A percentile compares a stretch with the other conserved stretches of the same genome.
Conservation (phyloP, 1,284 basidiomycete genomes). For the Pseudozyma sp. region DNA sequence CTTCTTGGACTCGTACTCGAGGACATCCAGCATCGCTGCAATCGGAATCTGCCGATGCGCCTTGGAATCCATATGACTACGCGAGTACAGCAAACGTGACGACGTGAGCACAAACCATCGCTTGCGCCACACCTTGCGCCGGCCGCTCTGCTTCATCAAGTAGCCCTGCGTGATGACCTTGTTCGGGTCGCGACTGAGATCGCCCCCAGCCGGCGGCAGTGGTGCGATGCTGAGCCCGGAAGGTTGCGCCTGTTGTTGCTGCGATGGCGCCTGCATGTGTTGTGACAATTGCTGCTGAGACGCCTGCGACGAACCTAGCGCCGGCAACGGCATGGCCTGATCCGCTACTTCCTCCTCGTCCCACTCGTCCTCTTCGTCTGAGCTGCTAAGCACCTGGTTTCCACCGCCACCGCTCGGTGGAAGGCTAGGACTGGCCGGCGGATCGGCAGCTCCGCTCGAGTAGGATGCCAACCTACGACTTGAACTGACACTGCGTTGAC, state of each 20-base stretch:
- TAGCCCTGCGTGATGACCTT: conserved; percentile 76
- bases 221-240: conserved; percentile 18
- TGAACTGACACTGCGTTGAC: conserved; percentile 39
- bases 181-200: conserved; percentile 56
- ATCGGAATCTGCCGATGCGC: conserved; percentile 87
- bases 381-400: conserved; percentile 49
- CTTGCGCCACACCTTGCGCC: conserved; percentile 94
- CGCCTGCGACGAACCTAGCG: conserved; percentile 23
- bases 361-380: conserved; percentile 62
- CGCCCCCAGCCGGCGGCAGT: conserved; percentile 16
- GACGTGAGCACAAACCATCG: conserved; percentile 71
- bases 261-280: conserved; percentile 7
- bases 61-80: conserved; percentile 76
- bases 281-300: conserved; percentile 13
- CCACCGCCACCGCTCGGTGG: conserved; percentile 16
- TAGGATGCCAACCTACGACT: conserved; percentile 32
- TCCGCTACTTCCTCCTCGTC: conserved; percentile 62
- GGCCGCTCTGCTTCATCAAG: conserved; percentile 94
- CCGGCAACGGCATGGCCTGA: conserved; percentile 62
- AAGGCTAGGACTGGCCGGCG: conserved; percentile 31
- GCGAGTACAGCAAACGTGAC: conserved; percentile 67
- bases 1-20: conserved; percentile 77
- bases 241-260: conserved; percentile 19
- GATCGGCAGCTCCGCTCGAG: conserved; percentile 27
- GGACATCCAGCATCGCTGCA: conserved; percentile 86